These are phyloP conservation scores for Colletotrichum sp. DNA, from an alignment of 2,329 filamentous ascomycete genomes.

Conservation along the genomic window DNA sequence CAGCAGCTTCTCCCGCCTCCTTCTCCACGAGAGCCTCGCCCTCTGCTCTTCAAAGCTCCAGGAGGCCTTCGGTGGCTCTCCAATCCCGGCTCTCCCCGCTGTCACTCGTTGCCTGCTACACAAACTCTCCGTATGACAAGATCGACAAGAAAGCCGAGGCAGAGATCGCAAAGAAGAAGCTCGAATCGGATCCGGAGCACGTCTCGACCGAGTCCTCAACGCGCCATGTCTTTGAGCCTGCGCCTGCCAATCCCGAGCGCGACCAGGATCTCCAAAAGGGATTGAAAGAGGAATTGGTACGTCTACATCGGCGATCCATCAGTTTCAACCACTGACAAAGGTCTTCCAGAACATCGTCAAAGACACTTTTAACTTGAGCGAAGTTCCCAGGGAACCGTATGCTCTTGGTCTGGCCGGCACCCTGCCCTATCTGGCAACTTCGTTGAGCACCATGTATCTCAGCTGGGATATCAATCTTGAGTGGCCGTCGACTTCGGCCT, in stretches of 20 bases:
- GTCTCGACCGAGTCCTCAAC: conserved; percentile 65
- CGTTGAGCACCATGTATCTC: conserved; percentile 80
- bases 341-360: conserved; percentile 63
- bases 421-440: conserved; percentile 85
- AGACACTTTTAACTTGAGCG: conserved; percentile 69
- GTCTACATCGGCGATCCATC: conserved; percentile 21
- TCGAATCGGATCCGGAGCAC: conserved; percentile 63
- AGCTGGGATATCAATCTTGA: conserved; percentile 82
- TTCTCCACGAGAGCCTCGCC: not conserved
- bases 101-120: conserved; percentile 21
- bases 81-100: not conserved
- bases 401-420: conserved; percentile 78
- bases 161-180: conserved; percentile 55
- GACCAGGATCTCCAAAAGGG: conserved; percentile 34
- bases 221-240: conserved; percentile 53
- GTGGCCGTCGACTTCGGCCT: conserved; percentile 62
- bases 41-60: conserved; percentile 3
- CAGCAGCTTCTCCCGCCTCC: not conserved
- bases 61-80: conserved; percentile 10
- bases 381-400: conserved; percentile 71
- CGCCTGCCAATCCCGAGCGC: conserved; percentile 21
- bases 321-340: not conserved
- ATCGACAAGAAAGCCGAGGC: conserved; percentile 64
- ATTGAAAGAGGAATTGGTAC: conserved; percentile 60
- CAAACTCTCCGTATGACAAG: conserved; percentile 28